A percentile compares a stretch with the other conserved stretches of the same genome.
These are phyloP conservation scores for Teratosphaeria destructans DNA, from an alignment of 2,329 filamentous ascomycete genomes.

Conservation along the genomic window DNA sequence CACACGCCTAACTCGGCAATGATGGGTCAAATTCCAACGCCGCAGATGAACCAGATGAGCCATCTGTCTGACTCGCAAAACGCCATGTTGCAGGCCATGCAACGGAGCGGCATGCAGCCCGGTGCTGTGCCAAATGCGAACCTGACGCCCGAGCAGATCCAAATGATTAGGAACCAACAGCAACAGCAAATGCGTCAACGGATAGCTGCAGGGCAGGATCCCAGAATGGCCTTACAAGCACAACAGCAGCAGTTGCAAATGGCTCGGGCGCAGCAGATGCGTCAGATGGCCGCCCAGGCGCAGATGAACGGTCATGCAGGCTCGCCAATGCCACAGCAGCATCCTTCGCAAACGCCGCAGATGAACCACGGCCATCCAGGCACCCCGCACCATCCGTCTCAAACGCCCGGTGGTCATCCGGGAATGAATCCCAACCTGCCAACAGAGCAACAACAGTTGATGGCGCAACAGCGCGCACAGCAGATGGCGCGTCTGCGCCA, in stretches of 20 bases:
- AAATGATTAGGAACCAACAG: conserved; percentile 2
- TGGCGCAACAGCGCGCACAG: conserved; percentile 11
- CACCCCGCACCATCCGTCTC: background rate
- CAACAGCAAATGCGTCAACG: conserved; percentile 12
- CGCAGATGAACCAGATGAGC: conserved; percentile 16
- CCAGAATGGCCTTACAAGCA: conserved; percentile 13
- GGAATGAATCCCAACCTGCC: conserved; percentile 5
- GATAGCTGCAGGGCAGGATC: conserved; percentile 9
- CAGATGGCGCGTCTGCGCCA: conserved; percentile 1
- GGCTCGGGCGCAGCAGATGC: conserved; percentile 13
- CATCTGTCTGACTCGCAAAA: conserved; percentile 23
- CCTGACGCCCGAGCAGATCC: conserved; percentile 17
- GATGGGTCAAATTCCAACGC: conserved; percentile 19
- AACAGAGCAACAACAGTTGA: conserved; percentile 8
- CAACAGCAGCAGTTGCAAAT: conserved; percentile 7
- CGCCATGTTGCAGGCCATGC: conserved; percentile 22
- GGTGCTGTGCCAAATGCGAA: conserved; percentile 10
- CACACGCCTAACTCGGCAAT: conserved; percentile 16
- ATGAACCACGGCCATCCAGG: conserved; percentile 7
- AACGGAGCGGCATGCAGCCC: conserved; percentile 19
- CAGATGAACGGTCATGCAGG: conserved; percentile 10
- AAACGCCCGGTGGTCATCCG: background rate
- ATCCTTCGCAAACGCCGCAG: conserved; percentile 3
- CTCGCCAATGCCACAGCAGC: conserved; percentile 7
- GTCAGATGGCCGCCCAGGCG: conserved; percentile 15